Evolutionary conservation across 257 asterid species (phyloP).

Genomic region (Primulina huaijiensis): DNA sequence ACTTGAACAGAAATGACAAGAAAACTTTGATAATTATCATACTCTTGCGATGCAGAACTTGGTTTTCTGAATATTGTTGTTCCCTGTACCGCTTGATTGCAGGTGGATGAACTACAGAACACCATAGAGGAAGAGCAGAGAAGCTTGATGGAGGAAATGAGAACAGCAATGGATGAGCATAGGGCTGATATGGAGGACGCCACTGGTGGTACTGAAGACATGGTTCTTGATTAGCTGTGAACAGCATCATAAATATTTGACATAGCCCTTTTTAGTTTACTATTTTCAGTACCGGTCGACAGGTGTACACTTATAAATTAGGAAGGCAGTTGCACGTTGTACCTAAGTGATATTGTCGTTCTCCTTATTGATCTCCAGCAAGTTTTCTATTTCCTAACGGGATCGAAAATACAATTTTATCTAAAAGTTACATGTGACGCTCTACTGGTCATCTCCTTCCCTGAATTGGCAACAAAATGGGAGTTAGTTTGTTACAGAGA

Average conservation of each 20-base stretch:
- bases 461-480: background rate
- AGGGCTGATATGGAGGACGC: slow-evolving; percentile 57
- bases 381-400: background rate
- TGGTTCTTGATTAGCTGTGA: slow-evolving; percentile 65
- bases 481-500: background rate
- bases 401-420: no score
- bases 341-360: background rate
- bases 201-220: slow-evolving; percentile 61
- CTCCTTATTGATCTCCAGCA: background rate
- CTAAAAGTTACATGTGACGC: background rate
- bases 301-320: background rate
- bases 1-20: background rate
- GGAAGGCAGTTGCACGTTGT: background rate
- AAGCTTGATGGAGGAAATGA: slow-evolving; percentile 80
- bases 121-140: slow-evolving; percentile 88
- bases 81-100: slow-evolving; percentile 20
- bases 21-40: background rate
- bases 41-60: background rate
- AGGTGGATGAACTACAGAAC: slow-evolving; percentile 95
- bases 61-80: slow-evolving; percentile 7
- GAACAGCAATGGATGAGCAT: slow-evolving; percentile 64
- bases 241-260: slow-evolving; percentile 6
- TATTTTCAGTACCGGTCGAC: background rate
- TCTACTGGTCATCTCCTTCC: background rate
- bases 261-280: slow-evolving; percentile 1